Percentiles rank a stretch among this genome's conserved stretches.
Conservation (phyloP, 352 stramenopile species). For the Globisporangium sylvaticum region DNA sequence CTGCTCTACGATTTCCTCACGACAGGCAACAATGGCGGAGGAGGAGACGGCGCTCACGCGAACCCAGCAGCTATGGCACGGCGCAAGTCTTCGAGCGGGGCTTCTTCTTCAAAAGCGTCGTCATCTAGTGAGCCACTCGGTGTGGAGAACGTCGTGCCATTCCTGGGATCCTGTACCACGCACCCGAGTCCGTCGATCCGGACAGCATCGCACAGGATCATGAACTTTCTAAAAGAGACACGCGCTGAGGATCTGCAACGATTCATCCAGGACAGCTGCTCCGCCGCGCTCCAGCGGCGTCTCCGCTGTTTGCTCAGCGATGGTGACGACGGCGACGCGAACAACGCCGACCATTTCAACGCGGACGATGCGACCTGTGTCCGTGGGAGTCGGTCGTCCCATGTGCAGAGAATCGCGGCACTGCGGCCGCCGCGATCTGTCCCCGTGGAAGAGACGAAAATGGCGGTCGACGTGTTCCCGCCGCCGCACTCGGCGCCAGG, state of each 20-base stretch:
- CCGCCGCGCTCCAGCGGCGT: constrained; percentile 50
- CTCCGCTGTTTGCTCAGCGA: constrained; percentile 42
- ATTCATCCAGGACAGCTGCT: constrained; percentile 59
- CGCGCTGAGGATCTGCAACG: constrained; percentile 30
- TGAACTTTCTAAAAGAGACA: constrained; percentile 35
- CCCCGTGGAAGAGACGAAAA: constrained; percentile 57
- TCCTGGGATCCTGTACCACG: constrained; percentile 57
- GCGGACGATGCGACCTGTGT: constrained; percentile 53
- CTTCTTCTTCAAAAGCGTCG: constrained; percentile 15
- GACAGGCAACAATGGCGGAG: constrained; percentile 7
- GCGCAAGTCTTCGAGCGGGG: constrained; percentile 28
- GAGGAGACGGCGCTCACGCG: neutral
- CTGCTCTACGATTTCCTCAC: constrained; percentile 53
- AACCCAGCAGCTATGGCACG: constrained; percentile 7
- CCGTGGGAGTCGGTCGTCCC: constrained; percentile 62
- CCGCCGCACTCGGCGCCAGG: constrained; percentile 65
- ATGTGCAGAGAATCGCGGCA: constrained; percentile 67
- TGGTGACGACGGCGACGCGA: constrained; percentile 34
- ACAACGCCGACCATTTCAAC: constrained; percentile 55
- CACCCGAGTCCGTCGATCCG: constrained; percentile 53
- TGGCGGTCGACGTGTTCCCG: constrained; percentile 59
- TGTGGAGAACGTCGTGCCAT: constrained; percentile 69
- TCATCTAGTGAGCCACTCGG: constrained; percentile 35
- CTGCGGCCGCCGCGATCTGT: constrained; percentile 62
- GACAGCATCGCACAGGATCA: constrained; percentile 35